Evolutionary conservation across 2,329 filamentous ascomycete genomes (phyloP), one percentile per base, ranked within the genome.

Genomic region (Mollisia scopiformis): DNA sequence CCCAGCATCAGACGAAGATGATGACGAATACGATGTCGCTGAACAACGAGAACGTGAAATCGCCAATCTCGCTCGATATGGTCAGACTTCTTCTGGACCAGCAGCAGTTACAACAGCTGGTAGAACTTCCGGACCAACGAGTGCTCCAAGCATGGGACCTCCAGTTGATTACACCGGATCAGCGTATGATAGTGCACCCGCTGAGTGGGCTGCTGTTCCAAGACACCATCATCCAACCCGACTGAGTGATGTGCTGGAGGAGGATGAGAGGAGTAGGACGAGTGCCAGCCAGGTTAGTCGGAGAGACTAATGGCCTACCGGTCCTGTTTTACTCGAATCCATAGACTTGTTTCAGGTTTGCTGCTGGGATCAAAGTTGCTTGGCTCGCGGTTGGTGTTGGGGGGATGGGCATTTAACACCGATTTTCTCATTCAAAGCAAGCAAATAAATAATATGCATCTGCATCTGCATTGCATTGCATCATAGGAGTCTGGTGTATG

Each of bases 161-260:
- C 61, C 71, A 21, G 77, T 84, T 19, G 89, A 92, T 69, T 92
- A 92, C 71, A 81, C 83, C 5, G 89, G 88, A 47, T 78, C 85
- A 47, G 87, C 84, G 23, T 92, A 88, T 75, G 87, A 80, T n/a
- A 75, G 80, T 7, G 84, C 85, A 1, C 75, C 81, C 1, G 82
- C 87, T 2, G 88, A 85, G 16, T 96, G 92, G 91, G 91, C 95
- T 65, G 77, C 78, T n/a, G 80, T 92, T 64, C 88, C 89, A 25
- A 84, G 88, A 58, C 93, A 96, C 75, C 91, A 95, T 68, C 92
- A 97, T 76, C 93, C 93, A 0, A 96, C 93, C 8, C 82, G 93
- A 59, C 79, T 97, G 64, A 96, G 92, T 74, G 93, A 96, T 76
- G 93, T 97, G 28, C 83, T 95, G 72, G 92, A 92, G 72, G 89